phyloP scores from a whole-genome alignment of 2,329 filamentous ascomycete genomes.

The Aspergillus brunneoviolaceus region DNA sequence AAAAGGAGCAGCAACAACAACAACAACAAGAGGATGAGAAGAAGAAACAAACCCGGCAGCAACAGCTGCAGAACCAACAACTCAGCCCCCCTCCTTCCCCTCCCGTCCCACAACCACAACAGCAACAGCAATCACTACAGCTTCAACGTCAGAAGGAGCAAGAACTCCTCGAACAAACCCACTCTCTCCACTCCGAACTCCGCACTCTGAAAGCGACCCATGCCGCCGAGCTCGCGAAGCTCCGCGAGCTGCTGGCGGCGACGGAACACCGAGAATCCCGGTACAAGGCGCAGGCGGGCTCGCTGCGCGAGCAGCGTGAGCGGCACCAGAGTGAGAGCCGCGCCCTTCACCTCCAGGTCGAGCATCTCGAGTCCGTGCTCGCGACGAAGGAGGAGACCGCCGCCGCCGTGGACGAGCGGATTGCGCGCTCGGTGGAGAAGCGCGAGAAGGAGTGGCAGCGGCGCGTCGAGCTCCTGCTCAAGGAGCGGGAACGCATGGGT shows the following conservation, averaged over 20 bases:
- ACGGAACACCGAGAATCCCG: conserved; percentile 38
- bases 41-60: background rate
- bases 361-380: conserved; percentile 35
- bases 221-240: conserved; percentile 35
- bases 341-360: conserved; percentile 33
- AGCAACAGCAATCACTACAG: background rate
- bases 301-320: conserved; percentile 25
- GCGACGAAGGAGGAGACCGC: conserved; percentile 43
- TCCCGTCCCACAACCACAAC: conserved; percentile 16
- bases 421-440: conserved; percentile 42
- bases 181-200: conserved; percentile 38
- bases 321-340: conserved; percentile 24
- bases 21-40: conserved; percentile 1
- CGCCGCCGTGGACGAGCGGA: conserved; percentile 39
- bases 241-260: conserved; percentile 34
- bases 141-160: background rate
- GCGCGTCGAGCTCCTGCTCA: conserved; percentile 41
- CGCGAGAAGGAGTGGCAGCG: conserved; percentile 46
- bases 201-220: conserved; percentile 39
- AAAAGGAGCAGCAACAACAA: conserved; percentile 25
- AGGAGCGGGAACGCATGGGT: conserved; percentile 42
- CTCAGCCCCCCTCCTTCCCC: conserved; percentile 34
- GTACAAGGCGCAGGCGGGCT: conserved; percentile 33
- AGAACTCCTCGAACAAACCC: conserved; percentile 27
- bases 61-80: conserved; percentile 21